phyloP scores from a whole-genome alignment of 2,329 filamentous ascomycete species.

The Venturiaceae sp. region DNA sequence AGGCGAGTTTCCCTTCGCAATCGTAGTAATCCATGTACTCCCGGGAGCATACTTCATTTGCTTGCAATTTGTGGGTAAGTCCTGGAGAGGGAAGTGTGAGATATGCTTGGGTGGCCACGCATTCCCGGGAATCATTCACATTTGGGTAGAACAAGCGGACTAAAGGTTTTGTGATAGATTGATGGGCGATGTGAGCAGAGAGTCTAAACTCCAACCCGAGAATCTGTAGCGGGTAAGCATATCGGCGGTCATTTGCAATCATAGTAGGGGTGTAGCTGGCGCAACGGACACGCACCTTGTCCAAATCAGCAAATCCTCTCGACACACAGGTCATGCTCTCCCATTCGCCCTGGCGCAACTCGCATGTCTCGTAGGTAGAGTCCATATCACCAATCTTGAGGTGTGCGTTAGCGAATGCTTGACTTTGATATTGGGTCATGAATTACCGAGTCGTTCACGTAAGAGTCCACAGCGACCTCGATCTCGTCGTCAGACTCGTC shows the following conservation, averaged over 20 bases:
- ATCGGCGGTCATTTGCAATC: not conserved
- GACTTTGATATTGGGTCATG: not conserved
- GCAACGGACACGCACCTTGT: not conserved
- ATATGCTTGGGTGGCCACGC: not conserved
- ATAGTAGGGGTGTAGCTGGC: too few relatives aligned
- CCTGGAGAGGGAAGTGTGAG: not conserved
- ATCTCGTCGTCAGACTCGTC: not conserved
- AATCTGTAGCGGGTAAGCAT: not conserved
- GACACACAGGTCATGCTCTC: not conserved
- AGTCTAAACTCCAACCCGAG: not conserved
- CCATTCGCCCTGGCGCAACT: not conserved
- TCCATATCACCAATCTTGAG: not conserved
- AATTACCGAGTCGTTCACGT: too few relatives aligned
- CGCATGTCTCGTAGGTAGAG: not conserved
- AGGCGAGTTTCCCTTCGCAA: not conserved
- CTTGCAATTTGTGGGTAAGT: not conserved
- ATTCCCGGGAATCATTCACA: not conserved
- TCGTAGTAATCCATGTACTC: not conserved
- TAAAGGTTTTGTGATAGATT: not conserved
- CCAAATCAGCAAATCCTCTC: not conserved
- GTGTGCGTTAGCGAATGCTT: not conserved
- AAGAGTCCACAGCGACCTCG: too few relatives aligned
- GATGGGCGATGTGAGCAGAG: not conserved
- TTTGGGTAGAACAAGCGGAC: not conserved
- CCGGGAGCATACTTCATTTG: not conserved